Evolutionary conservation across 768 basidiomycete species (phyloP), one percentile per base, ranked within the genome.

Genomic region (Rhodosporidiobolus odoratus): DNA sequence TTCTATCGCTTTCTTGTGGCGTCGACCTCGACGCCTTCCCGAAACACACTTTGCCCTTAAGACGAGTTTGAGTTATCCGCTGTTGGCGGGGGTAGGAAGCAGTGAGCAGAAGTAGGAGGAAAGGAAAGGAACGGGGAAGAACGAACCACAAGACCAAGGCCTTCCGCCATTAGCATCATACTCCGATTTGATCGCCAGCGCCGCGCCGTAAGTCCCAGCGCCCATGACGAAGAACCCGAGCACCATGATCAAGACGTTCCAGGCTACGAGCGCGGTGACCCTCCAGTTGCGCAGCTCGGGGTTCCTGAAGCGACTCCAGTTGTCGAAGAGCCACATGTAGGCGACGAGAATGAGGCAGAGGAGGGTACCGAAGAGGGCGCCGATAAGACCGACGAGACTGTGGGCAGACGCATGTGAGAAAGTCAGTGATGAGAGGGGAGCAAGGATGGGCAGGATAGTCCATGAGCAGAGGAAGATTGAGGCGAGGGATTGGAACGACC

Each of bases 281-380:
- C 30, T 30, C 38, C 57, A 2, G 37, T 59, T 23, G 58, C 58
- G 59, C 35, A 35, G 56, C 54, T 58, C 45, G 25, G 34, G 30
- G 43, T 48, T 56, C 34, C 53, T 35, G 58, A 63, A 60, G 27
- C 50, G 37, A 0, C 53, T n/a, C 63, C 58, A 61, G 56, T 72
- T 48, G 62, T 71, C 66, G 58, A 34, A 74, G 53, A 75, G 23
- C 54, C 32, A 56, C 54, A 56, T 56, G 54, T 34, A 34, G 8
- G 32, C 27, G 32, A 63, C 62, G 7, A 61, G 43, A 38, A 66
- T 60, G 21, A 76, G 52, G n/a, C 58, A 62, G 62, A 72, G 66
- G 54, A 72, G 56, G 9, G 73, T 67, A 5, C 66, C 75, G 54
- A 76, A 76, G 25, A 76, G 38, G 30, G 76, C 69, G 21, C 69